Evolutionary conservation across 2,329 filamentous ascomycete genomes (phyloP), one percentile per base, ranked within the genome.

Genomic region (Hymenoscyphus occultus): DNA sequence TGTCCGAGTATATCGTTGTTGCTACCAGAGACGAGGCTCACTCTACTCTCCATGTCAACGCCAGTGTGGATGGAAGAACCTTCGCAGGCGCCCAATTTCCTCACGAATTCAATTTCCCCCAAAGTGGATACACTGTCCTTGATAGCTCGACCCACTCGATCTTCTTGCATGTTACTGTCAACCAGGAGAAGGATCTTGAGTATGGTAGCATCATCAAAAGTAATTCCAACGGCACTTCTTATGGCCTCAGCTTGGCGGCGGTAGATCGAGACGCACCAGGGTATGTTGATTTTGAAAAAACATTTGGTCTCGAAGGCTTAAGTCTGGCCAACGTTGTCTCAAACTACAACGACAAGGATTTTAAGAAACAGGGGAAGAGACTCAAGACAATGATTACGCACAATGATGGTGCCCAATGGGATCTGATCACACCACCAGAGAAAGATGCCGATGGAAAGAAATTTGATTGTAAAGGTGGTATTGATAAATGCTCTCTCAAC

Each of bases 151-250:
- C 93, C 0, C 94, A 98, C 77, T 91, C 95, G 0, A 85, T 99
- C 65, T 98, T 98, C 78, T 80, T 99, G 65, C 96, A 98, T 74
- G 94, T 98, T 58, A 93, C 90, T 0, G 91, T 92, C 51, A 89
- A 90, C 72, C 84, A 83, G 51, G 80, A 81, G 3, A 76, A 81
- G 60, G 89, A 86, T 19, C 86, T 84, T 60, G 86, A 90, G 66
- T 93, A 91, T 72, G 95, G 95, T 45, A 90, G 90, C 31, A 92
- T 99, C 71, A 87, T 99, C 78, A 99, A 98, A 85, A 97, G 93
- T 75, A 99, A 99, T 80, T 97, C 93, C 72, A 98, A 99, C 75
- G 95, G 95, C 62, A 99, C 95, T 0, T 95, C 91, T 1, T 99
- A 97, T 74, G 91, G 97, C 13, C 81, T 96, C 69, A 96, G 91